Conservation (phyloP, 768 basidiomycete genomes). For the Cytidiella melzeri region DNA sequence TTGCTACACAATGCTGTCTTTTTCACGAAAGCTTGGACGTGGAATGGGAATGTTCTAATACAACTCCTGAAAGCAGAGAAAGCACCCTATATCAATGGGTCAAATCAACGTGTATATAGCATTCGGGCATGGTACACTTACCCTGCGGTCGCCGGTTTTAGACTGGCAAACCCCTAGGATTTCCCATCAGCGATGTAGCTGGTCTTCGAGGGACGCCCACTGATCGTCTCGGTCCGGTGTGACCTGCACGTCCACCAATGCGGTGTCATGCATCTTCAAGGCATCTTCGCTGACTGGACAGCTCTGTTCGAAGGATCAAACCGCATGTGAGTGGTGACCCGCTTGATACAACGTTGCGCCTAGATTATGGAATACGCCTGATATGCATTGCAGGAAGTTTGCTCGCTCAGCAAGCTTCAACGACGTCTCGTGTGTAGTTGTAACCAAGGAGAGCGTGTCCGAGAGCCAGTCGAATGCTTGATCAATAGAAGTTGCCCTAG, state of each 20-base stretch:
- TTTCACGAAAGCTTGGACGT: slow-evolving; percentile 30
- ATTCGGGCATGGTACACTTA: no score
- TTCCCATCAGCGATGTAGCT: slow-evolving; percentile 42
- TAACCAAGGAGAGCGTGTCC: slow-evolving; percentile 31
- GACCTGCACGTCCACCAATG: no score
- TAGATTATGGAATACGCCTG: slow-evolving; percentile 63
- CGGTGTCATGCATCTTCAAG: no score
- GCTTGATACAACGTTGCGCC: slow-evolving; percentile 68
- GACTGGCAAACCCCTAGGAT: no score
- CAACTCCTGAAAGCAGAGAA: slow-evolving; percentile 50
- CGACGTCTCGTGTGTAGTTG: neutral
- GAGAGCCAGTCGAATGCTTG: slow-evolving; percentile 41
- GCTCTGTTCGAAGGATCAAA: no score
- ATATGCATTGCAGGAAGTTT: slow-evolving; percentile 59
- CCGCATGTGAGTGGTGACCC: no score
- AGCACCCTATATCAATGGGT: slow-evolving; percentile 54
- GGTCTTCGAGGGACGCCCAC: no score
- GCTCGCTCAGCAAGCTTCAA: slow-evolving; percentile 21
- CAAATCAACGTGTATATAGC: no score
- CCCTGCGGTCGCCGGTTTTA: no score
- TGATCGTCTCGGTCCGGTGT: no score
- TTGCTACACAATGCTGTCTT: slow-evolving; percentile 26
- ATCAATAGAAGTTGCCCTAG: slow-evolving; percentile 41
- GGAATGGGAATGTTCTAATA: slow-evolving; percentile 50
- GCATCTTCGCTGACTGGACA: no score